Base-by-base conservation (phyloP, 2,329 filamentous ascomycete genomes). In the Macroventuria anomochaeta region DNA sequence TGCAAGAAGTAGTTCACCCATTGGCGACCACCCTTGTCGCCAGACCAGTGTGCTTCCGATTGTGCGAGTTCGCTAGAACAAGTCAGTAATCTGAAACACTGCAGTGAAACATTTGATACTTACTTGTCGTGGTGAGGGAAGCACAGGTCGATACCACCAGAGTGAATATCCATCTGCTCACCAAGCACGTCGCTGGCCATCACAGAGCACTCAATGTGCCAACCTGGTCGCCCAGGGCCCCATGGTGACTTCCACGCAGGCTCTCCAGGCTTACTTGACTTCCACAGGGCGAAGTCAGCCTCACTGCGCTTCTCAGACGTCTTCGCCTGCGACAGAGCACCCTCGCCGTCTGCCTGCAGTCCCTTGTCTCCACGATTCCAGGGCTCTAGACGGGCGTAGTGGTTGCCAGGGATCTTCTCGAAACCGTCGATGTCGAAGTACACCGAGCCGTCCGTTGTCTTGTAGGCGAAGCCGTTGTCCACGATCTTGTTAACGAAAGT, bases 1-100 rank as follows among this genome's bases (percentile, higher is more conserved):
- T 97, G 93, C 13, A 97, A 72, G 77, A 97, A 97, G 77, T 97
- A 96, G 71, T 95, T 96, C 43, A 96, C 90, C 93, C 93, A 96
- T 55, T 90, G 90, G 36, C 77, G 73, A 13, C 76, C 73, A 3
- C 69, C 70, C 33, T 72, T 74, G 13, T 70, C 67, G 20, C 73
- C 67, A 46, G 77, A 74, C 83, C 84, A 96, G 74, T 90, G 93
- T n/a, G 91, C 91, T 73, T 96, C 91, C 59, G 88, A 91, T 74
- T 96, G 92, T 0, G 91, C 92, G 61, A 96, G 77, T 74, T 96
- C 93, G 65, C 61, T 64, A 15, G 6, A 4, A 3, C 7, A 7
- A 13, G 42, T 64, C 18, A 63, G 47, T 20, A 29, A 36, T 2
- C 10, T 7, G 21, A 20, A 10, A 8, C 4, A 4, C 8, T 3